Evolutionary conservation across 768 basidiomycete species (phyloP).

Genomic region (Megacollybia marginata): DNA sequence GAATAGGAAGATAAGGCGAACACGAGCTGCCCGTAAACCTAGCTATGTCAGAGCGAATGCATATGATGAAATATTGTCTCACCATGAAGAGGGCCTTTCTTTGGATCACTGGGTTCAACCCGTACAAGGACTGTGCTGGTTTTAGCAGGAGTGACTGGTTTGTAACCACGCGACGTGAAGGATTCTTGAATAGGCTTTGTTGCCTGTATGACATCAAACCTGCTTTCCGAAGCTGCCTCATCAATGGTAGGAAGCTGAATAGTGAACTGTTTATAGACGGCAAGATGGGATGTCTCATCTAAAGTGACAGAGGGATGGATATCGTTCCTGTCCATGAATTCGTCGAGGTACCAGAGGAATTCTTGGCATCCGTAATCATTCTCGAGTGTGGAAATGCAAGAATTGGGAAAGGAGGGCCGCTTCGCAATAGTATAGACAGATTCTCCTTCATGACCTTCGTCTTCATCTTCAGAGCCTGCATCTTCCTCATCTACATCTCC

Average conservation of each 20-base stretch:
- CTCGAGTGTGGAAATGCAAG: not conserved
- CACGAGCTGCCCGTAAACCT: conserved; percentile 18
- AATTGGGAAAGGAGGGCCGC: conserved; percentile 2
- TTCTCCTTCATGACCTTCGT: not conserved
- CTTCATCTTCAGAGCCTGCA: not conserved
- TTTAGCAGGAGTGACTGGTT: conserved; percentile 6
- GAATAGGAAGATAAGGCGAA: too few relatives aligned
- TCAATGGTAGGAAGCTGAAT: conserved; percentile 10
- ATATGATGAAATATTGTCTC: not conserved
- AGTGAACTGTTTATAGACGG: conserved; percentile 12
- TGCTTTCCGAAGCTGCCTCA: conserved; percentile 3
- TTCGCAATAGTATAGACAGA: conserved; percentile 7
- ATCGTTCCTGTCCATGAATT: conserved; percentile 3
- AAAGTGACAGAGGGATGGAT: not conserved
- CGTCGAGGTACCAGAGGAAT: conserved; percentile 1
- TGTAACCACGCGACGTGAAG: conserved; percentile 10
- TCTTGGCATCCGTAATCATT: conserved; percentile 2
- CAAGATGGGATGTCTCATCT: not conserved
- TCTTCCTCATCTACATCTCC: conserved; percentile 3
- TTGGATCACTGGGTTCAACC: not conserved
- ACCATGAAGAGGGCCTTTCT: conserved; percentile 6
- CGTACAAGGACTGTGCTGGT: conserved; percentile 17
- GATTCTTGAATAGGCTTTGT: conserved; percentile 1
- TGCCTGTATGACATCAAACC: conserved; percentile 10
- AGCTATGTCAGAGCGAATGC: not conserved